These are phyloP conservation scores for Tolypocladium paradoxum DNA, from an alignment of 2,329 filamentous ascomycete genomes.

Conservation along the genomic window DNA sequence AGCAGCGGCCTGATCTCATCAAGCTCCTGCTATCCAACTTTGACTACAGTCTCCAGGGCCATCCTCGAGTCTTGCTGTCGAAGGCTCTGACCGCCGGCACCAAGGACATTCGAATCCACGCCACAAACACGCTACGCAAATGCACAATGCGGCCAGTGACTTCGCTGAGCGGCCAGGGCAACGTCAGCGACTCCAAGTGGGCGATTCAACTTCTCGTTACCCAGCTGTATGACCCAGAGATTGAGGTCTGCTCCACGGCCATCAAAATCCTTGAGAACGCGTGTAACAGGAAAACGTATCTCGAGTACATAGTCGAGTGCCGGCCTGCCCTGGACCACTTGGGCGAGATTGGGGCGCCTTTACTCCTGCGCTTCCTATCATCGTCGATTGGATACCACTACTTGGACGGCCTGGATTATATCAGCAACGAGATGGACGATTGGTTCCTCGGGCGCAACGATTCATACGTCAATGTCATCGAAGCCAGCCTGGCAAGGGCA, in stretches of 20 bases:
- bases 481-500: slow-evolving; percentile 85
- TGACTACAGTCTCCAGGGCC: slow-evolving; percentile 80
- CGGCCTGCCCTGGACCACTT: slow-evolving; percentile 88
- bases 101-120: slow-evolving; percentile 83
- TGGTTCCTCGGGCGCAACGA: slow-evolving; percentile 98
- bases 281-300: slow-evolving; percentile 80
- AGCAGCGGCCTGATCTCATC: slow-evolving; percentile 83
- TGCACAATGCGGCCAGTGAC: slow-evolving; percentile 53
- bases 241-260: slow-evolving; percentile 90
- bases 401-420: slow-evolving; percentile 91
- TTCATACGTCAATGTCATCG: slow-evolving; percentile 86
- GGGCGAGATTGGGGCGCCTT: slow-evolving; percentile 88
- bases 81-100: slow-evolving; percentile 88
- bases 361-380: slow-evolving; percentile 84
- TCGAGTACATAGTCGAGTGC: slow-evolving; percentile 96
- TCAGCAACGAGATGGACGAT: slow-evolving; percentile 99
- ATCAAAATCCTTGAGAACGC: slow-evolving; percentile 97
- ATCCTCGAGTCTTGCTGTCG: slow-evolving; percentile 83
- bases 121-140: slow-evolving; percentile 76
- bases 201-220: slow-evolving; percentile 95
- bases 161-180: slow-evolving; percentile 26
- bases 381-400: slow-evolving; percentile 98
- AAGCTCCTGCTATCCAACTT: slow-evolving; percentile 81
- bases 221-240: slow-evolving; percentile 92
- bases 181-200: slow-evolving; percentile 71